Percentiles rank a stretch among this genome's conserved stretches.
phyloP scores from a whole-genome alignment of 768 basidiomycete genomes.

The Postia placenta region DNA sequence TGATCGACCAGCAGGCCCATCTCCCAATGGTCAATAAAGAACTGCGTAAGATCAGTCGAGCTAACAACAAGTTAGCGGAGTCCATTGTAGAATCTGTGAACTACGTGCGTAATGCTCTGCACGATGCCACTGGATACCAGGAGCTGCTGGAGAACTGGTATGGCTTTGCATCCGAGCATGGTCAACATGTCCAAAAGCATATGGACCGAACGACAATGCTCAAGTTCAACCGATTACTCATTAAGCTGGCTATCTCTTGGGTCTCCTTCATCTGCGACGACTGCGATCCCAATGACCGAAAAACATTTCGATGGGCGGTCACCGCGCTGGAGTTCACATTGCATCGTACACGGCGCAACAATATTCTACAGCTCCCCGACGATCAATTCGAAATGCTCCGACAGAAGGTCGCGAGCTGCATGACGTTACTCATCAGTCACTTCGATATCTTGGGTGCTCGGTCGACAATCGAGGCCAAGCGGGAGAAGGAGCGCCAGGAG shows the following conservation, averaged over 20 bases:
- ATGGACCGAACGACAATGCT: constrained; percentile 69
- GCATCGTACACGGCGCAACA: constrained; percentile 79
- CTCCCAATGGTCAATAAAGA: constrained; percentile 86
- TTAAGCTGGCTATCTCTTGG: constrained; percentile 94
- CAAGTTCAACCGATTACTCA: constrained; percentile 79
- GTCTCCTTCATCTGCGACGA: constrained; percentile 98
- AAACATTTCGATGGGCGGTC: constrained; percentile 98
- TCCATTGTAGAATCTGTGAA: constrained; percentile 91
- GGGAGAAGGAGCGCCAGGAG: constrained; percentile 83
- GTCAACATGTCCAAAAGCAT: constrained; percentile 81
- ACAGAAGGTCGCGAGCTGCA: constrained; percentile 90
- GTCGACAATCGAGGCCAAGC: constrained; percentile 79
- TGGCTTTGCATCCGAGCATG: constrained; percentile 92
- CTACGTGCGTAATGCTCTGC: constrained; percentile 68
- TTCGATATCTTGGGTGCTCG: constrained; percentile 97
- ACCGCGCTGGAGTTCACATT: constrained; percentile 91
- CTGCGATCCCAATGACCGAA: constrained; percentile 91
- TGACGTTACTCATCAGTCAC: constrained; percentile 94
- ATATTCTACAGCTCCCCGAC: constrained; percentile 82
- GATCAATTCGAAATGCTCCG: constrained; percentile 88
- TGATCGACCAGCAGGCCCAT: constrained; percentile 84
- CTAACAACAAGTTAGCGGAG: constrained; percentile 86
- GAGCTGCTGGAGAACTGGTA: constrained; percentile 94
- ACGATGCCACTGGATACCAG: constrained; percentile 58
- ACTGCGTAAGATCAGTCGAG: constrained; percentile 83